phyloP scores from a whole-genome alignment of 2,329 filamentous ascomycete species.

The Aphanocladium album region DNA sequence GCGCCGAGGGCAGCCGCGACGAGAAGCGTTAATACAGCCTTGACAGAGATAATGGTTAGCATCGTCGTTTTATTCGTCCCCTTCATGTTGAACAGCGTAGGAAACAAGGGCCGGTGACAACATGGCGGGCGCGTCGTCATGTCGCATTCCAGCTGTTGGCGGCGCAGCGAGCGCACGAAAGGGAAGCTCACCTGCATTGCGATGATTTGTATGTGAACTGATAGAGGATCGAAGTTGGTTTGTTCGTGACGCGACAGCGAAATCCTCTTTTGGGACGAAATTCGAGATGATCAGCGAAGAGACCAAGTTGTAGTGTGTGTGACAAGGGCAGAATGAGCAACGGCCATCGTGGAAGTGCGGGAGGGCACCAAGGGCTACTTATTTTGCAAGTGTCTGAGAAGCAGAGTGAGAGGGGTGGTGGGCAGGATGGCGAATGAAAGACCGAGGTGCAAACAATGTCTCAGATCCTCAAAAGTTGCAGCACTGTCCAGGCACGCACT shows the following conservation, averaged over 20 bases:
- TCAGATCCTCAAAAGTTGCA: neutral
- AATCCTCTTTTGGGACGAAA: no score
- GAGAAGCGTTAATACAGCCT: neutral
- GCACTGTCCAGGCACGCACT: neutral
- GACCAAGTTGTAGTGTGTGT: neutral
- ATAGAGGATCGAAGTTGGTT: neutral
- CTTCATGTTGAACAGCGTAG: neutral
- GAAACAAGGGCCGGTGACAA: no score
- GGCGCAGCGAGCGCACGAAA: neutral
- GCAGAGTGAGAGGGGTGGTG: neutral
- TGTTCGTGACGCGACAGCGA: neutral
- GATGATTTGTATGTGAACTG: neutral
- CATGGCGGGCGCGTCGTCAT: neutral
- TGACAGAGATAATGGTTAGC: neutral
- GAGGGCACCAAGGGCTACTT: neutral
- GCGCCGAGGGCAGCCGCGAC: constrained; percentile 7
- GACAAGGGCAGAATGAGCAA: neutral
- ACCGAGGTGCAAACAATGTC: neutral
- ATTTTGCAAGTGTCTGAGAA: neutral
- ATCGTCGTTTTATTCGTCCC: neutral
- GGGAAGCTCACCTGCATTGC: constrained; percentile 11
- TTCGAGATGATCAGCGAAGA: neutral
- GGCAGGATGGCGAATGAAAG: neutral
- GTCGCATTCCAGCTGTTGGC: neutral
- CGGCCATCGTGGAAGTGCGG: no score